phyloP scores from a whole-genome alignment of 1,139 yeast genomes.

The Yamadazyma taylorii region DNA sequence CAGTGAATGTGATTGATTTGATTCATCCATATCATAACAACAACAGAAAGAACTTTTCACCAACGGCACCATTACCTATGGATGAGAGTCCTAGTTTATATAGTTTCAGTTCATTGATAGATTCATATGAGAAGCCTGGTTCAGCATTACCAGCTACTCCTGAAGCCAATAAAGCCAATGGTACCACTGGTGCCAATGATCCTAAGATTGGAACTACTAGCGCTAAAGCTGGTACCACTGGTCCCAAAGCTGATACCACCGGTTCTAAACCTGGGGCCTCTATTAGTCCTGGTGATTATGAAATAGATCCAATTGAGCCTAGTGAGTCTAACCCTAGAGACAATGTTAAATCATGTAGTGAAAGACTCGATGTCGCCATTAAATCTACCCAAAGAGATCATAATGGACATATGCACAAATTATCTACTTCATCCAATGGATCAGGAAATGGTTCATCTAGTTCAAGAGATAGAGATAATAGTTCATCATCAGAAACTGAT shows the following conservation, averaged over 20 bases:
- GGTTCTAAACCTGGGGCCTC: too few relatives aligned
- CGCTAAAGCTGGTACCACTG: not conserved
- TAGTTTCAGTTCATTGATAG: conserved; percentile 28
- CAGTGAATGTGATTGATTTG: conserved; percentile 23
- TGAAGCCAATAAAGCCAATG: too few relatives aligned
- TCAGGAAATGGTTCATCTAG: not conserved
- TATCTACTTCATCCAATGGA: not conserved
- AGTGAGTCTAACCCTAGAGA: too few relatives aligned
- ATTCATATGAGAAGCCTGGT: conserved; percentile 11
- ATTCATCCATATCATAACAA: conserved; percentile 11
- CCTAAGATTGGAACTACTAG: not conserved
- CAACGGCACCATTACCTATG: conserved; percentile 32
- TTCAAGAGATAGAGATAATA: conserved; percentile 3
- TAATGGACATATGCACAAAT: conserved; percentile 1
- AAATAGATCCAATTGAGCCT: too few relatives aligned
- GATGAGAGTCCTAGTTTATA: conserved; percentile 18
- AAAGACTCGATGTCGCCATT: too few relatives aligned
- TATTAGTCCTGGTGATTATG: too few relatives aligned
- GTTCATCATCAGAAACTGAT: conserved; percentile 5
- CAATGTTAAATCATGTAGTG: too few relatives aligned
- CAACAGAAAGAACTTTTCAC: conserved; percentile 20
- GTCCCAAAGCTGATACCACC: too few relatives aligned
- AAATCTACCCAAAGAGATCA: too few relatives aligned
- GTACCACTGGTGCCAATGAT: not conserved
- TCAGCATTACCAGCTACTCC: conserved; percentile 5